Evolutionary conservation across 1,284 basidiomycete species (phyloP).

Genomic region (Heterobasidion parviporum): DNA sequence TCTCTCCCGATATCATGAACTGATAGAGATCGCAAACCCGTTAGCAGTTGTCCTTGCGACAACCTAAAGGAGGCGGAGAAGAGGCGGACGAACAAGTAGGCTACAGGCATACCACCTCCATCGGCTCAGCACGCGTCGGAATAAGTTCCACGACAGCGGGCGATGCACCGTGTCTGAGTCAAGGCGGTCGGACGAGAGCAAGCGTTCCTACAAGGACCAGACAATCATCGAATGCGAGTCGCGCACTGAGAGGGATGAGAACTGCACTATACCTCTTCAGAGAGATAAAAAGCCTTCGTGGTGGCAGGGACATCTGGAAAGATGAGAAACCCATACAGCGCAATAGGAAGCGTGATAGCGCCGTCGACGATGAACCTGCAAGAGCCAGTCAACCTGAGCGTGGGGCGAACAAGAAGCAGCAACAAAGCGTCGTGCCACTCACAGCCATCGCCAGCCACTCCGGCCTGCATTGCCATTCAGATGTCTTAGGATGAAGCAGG

Average conservation of each 20-base stretch:
- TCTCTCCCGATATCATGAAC: constrained; percentile 61
- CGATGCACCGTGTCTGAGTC: constrained; percentile 28
- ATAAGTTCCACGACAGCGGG: constrained; percentile 40
- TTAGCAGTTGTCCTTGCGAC: no score
- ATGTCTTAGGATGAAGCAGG: constrained; percentile 29
- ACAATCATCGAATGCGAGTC: constrained; percentile 5
- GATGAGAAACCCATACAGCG: constrained; percentile 62
- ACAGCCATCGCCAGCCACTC: constrained; percentile 70
- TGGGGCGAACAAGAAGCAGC: no score
- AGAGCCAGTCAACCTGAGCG: no score
- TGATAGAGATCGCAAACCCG: constrained; percentile 13
- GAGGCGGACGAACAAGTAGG: constrained; percentile 35
- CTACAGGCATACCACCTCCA: constrained; percentile 71
- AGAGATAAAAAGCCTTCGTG: constrained; percentile 60
- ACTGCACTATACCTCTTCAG: constrained; percentile 36
- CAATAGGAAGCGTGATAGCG: constrained; percentile 63
- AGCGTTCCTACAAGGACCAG: constrained; percentile 35
- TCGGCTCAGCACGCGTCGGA: constrained; percentile 44
- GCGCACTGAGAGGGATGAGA: neutral
- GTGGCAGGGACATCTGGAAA: constrained; percentile 67
- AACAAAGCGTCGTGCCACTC: constrained; percentile 13
- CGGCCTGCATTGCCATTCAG: constrained; percentile 50
- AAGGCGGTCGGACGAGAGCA: constrained; percentile 42
- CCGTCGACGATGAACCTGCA: constrained; percentile 65
- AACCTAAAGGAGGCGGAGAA: neutral